Percentiles rank a stretch among this genome's conserved stretches.
Evolutionary conservation across 805 yeast species (phyloP).

Genomic region (Kazachstania viticola): DNA sequence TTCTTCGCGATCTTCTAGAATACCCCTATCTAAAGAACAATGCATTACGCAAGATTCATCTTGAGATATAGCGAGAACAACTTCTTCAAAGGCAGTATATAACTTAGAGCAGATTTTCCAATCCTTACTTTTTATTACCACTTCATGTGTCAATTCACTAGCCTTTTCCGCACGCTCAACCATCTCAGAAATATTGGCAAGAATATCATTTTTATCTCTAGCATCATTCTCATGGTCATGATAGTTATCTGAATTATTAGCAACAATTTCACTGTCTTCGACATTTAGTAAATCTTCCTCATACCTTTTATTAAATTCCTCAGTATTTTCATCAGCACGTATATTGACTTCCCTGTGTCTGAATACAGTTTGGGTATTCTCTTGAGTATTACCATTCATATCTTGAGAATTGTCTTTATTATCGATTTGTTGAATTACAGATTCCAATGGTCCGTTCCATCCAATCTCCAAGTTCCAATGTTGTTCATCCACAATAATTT

Average conservation of each 20-base stretch:
- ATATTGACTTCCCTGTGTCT: background rate
- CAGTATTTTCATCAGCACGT: background rate
- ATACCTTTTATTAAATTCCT: background rate
- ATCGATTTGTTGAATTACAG: constrained; percentile 11
- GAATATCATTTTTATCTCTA: background rate
- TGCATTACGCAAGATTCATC: constrained; percentile 52
- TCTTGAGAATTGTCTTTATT: constrained; percentile 2
- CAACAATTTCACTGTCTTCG: constrained; percentile 15
- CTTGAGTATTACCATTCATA: background rate
- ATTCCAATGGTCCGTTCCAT: constrained; percentile 26
- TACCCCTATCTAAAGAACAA: constrained; percentile 47
- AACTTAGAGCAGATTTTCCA: constrained; percentile 59
- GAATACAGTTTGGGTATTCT: background rate
- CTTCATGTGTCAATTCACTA: constrained; percentile 24
- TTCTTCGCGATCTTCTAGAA: constrained; percentile 9
- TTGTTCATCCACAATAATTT: constrained; percentile 20
- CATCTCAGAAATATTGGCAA: constrained; percentile 13
- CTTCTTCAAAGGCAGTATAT: constrained; percentile 49
- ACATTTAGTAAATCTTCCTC: constrained; percentile 9
- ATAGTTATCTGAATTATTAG: background rate
- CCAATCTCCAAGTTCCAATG: constrained; percentile 25
- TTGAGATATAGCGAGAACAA: constrained; percentile 46
- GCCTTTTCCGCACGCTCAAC: constrained; percentile 17
- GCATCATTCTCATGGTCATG: background rate
- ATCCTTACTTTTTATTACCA: constrained; percentile 45